Evolutionary conservation across 2,329 filamentous ascomycete species (phyloP), one percentile per base, ranked within the genome.

Genomic region (Aureobasidium mangrovei): DNA sequence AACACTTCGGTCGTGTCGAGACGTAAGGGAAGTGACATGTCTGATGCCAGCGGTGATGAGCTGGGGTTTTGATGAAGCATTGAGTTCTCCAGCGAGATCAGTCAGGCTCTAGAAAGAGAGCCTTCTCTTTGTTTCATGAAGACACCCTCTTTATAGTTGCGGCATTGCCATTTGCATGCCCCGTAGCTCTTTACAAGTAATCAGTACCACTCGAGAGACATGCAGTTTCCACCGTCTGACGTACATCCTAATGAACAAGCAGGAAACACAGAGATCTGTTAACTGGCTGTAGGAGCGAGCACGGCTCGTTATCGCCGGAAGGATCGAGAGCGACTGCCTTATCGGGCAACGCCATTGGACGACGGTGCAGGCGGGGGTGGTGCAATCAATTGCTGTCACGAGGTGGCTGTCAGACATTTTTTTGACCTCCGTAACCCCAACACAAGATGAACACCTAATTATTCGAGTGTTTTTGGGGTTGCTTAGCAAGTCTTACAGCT

Each of bases 381-480:
- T 36, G 49, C 29, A 42, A 52, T 42, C n/a, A 33, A 49, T 35
- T 35, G 46, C 47, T 52, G 38, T 52, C 47, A 52, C 49, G 39
- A 53, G 39, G 40, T 12, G 38, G 47, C 47, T 42, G 32, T 44
- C 40, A 43, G 40, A 53, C 40, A 35, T 12, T 7, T 52, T 35
- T n/a, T 41, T 52, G 38, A 32, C 27, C 29, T 10, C 41, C 8
- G 9, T 10, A 7, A 27, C 27, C 12, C 47, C 4, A 52, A 7
- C 9, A 51, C 18, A 18, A 8, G 38, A 27, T 27, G 39, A 27
- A 24, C 47, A 24, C 26, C 31, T 35, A 18, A 28, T 32, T 18
- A 7, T 42, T 42, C 29, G 31, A 52, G 18, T 18, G 33, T 35
- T 35, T 18, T 18, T 18, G 18, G 18, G 33, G 4, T 29, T 7